A percentile compares a stretch with the other conserved stretches of the same genome.
These are phyloP conservation scores for Heritiera fomes DNA, from an alignment of 345 rosid species.

Conservation along the genomic window DNA sequence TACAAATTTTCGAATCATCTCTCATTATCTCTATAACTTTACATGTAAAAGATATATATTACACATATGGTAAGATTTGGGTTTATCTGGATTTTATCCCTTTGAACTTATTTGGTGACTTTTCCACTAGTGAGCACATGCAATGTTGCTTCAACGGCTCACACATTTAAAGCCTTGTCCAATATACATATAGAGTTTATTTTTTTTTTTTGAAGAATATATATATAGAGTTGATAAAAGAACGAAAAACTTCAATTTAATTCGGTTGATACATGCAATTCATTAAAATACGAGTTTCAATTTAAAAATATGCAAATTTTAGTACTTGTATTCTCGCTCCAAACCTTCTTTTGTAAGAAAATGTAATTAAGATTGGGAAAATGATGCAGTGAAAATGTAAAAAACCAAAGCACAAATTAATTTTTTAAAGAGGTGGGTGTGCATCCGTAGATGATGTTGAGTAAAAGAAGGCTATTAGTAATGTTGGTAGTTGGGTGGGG, in stretches of 20 bases:
- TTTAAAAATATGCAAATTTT: no score
- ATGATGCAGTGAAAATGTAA: background rate
- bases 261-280: no score
- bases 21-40: background rate
- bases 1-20: background rate
- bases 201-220: no score
- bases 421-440: background rate
- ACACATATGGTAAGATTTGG: background rate
- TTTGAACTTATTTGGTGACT: background rate
- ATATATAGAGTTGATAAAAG: background rate
- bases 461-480: conserved; percentile 8
- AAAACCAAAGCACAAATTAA: background rate
- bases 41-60: no score
- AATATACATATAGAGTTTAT: background rate
- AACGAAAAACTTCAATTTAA: background rate
- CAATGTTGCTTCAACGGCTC: conserved; percentile 1
- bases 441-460: background rate
- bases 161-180: background rate
- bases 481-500: background rate
- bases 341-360: no score
- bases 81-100: background rate
- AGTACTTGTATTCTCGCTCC: no score
- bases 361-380: background rate
- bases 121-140: conserved; percentile 7
- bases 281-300: no score